phyloP scores from a whole-genome alignment of 2,329 filamentous ascomycete genomes.

The Trichoderma afroharzianum region DNA sequence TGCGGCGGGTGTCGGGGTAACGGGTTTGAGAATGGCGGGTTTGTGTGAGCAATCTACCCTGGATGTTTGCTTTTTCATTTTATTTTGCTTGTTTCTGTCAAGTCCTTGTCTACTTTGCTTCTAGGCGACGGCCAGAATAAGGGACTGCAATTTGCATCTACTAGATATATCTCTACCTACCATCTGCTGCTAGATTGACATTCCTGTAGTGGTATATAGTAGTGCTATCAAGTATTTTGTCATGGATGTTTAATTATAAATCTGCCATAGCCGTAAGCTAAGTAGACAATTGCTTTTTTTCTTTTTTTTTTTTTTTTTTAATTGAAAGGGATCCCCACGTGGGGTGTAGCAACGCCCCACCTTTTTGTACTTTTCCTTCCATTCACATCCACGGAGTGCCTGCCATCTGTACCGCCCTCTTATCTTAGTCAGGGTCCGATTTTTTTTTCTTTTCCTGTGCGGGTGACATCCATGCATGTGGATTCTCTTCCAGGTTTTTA shows the following conservation, averaged over 20 bases:
- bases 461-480: constrained; percentile 9
- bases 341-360: not conserved
- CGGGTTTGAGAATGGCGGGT: not conserved
- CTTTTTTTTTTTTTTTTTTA: not conserved
- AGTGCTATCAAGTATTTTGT: not conserved
- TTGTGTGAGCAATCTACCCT: not conserved
- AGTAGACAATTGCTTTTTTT: not conserved
- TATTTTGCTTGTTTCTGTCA: not conserved
- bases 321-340: constrained; percentile 2
- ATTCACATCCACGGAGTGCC: not conserved
- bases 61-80: not conserved
- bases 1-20: not conserved
- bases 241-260: no score
- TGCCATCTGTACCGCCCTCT: not conserved
- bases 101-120: not conserved
- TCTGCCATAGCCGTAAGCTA: not conserved
- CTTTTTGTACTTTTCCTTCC: not conserved
- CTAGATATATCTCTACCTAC: not conserved
- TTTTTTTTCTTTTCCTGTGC: not conserved
- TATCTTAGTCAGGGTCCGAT: not conserved
- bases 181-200: not conserved
- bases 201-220: not conserved
- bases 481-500: not conserved
- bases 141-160: not conserved
- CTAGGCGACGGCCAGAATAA: no score